Base-by-base conservation (phyloP, 2,329 filamentous ascomycete species). In the Fusarium irregulare region DNA sequence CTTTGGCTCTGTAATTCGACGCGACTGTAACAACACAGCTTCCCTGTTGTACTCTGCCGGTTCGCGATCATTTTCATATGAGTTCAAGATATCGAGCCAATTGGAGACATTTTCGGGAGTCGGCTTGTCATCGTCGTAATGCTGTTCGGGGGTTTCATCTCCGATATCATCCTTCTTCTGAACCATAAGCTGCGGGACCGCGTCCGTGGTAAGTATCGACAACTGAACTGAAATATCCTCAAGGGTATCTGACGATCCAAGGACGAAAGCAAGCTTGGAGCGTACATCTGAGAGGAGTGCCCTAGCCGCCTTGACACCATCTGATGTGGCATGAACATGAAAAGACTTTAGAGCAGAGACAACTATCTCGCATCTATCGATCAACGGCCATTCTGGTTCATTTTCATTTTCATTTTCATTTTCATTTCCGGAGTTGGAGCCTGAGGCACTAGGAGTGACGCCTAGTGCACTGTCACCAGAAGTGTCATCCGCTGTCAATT, bases 41-140 rank as follows among this genome's bases (percentile, higher is more conserved):
- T 79, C 77, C 32, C 58, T 55, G 46, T 62, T 74, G 32, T 75
- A 76, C 4, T 78, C 75, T 21, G 72, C 70, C 1, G 77, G 77
- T 18, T 78, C 76, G 2, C 75, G 70, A 34, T 73, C 56, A 45
- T 77, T 51, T 3, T 72, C 62, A 1, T 61, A 20, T 4, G 66
- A 70, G 28, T 68, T 76, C 14, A 77, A 55, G 6, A 72, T 41
- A 2, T 46, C 60, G 9, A 76, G 28, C 75, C 75, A 76, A 12
- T 53, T 53, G 7, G 64, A 69, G 27, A 76, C 56, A 16, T 70
- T 56, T 40, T 75, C 69, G 1, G 57, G 45, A 4, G 16, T 70
- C 8, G 70, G 57, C 13, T 68, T 56, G 11, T 55, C 55, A 8
- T 60, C 49, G 12, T 51, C 47, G 28, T 54, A 56, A n/a, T n/a